These are phyloP conservation scores for Leucosporidium creatinivorum DNA, from an alignment of 768 basidiomycete species.

Conservation along the genomic window DNA sequence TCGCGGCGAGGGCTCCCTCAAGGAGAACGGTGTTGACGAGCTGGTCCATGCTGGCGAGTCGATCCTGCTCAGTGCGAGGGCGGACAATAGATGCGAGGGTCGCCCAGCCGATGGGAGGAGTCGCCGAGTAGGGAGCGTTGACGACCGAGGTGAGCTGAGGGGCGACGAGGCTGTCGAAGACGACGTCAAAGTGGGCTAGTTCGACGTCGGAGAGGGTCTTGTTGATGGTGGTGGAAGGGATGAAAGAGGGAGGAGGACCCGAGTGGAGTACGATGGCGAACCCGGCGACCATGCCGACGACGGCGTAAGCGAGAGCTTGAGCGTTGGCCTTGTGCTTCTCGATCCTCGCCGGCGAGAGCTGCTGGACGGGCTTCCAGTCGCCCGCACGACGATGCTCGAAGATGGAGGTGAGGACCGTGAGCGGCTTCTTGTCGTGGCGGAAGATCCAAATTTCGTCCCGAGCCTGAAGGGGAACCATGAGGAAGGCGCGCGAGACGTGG, in stretches of 20 bases:
- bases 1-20: background rate
- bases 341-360: background rate
- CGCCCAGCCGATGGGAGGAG: conserved; percentile 4
- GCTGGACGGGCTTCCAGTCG: background rate
- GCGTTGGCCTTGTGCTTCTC: conserved; percentile 8
- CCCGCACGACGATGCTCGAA: background rate
- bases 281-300: conserved; percentile 5
- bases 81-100: conserved; percentile 15
- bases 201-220: background rate
- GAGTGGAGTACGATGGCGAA: background rate
- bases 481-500: conserved; percentile 18
- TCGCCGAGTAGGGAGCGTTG: background rate
- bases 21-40: conserved; percentile 27
- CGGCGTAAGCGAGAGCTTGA: conserved; percentile 13
- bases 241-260: background rate
- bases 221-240: background rate
- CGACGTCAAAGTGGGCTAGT: background rate
- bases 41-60: conserved; percentile 8
- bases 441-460: conserved; percentile 8
- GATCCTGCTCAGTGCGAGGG: background rate
- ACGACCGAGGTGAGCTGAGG: background rate
- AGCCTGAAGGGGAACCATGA: background rate
- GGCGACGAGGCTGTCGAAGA: background rate
- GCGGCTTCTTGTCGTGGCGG: conserved; percentile 7
- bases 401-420: background rate